A percentile compares a stretch with the other conserved stretches of the same genome.
phyloP scores from a whole-genome alignment of 106 monocot genomes.

The Acorus calamus region DNA sequence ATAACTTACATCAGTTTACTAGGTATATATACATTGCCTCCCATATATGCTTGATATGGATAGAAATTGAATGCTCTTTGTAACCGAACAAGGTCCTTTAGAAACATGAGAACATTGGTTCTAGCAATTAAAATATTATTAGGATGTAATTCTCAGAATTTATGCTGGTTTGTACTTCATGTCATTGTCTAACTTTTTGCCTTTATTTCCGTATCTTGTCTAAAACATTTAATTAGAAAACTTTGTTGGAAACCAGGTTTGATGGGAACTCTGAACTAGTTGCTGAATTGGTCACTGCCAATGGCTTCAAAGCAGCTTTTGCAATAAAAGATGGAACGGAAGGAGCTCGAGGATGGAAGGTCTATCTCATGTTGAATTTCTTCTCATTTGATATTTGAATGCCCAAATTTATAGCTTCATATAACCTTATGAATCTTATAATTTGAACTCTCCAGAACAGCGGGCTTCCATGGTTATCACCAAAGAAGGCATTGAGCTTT shows the following conservation, averaged over 20 bases:
- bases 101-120: too few species aligned
- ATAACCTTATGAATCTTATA: background rate
- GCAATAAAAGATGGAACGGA: constrained; percentile 92
- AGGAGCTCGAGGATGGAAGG: constrained; percentile 85
- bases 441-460: constrained; percentile 53
- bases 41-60: too few species aligned
- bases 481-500: constrained; percentile 42
- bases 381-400: background rate
- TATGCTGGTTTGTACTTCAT: too few species aligned
- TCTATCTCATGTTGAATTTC: constrained; percentile 7
- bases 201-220: background rate
- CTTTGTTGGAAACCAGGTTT: constrained; percentile 44
- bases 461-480: constrained; percentile 69
- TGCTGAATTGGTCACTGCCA: constrained; percentile 63
- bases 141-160: too few species aligned
- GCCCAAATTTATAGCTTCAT: background rate
- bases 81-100: too few species aligned
- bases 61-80: too few species aligned
- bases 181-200: too few species aligned
- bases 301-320: constrained; percentile 91
- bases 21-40: too few species aligned
- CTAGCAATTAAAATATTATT: too few species aligned
- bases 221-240: background rate
- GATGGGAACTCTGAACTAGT: constrained; percentile 90
- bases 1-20: too few species aligned